These are phyloP conservation scores for Sarocladium kiliense DNA, from an alignment of 2,329 filamentous ascomycete genomes.

Conservation along the genomic window DNA sequence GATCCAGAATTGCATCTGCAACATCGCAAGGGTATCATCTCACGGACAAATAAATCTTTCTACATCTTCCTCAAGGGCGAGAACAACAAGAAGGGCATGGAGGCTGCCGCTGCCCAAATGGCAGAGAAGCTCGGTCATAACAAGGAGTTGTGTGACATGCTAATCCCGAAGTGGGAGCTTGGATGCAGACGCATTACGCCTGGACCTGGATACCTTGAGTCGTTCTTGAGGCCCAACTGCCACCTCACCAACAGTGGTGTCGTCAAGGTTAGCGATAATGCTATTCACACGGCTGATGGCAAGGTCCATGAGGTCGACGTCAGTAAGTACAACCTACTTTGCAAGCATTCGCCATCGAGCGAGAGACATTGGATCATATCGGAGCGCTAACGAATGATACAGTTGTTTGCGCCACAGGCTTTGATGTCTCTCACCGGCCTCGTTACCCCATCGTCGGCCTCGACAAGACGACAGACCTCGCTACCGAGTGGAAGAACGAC, in stretches of 20 bases:
- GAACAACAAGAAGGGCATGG: conserved; percentile 2
- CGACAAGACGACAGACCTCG: conserved; percentile 10
- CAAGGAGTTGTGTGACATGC: conserved; percentile 1
- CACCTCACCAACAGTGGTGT: conserved; percentile 16
- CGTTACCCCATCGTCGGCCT: conserved; percentile 17
- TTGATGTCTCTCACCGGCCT: conserved; percentile 19
- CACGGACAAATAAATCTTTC: conserved; percentile 24
- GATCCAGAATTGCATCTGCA: conserved; percentile 46
- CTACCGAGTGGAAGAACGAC: conserved; percentile 15
- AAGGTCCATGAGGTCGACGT: conserved; percentile 18
- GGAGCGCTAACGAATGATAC: conserved; percentile 16
- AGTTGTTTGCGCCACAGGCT: conserved; percentile 29
- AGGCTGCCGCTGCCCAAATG: conserved; percentile 2
- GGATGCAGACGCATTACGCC: conserved; percentile 18
- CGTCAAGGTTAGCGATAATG: conserved; percentile 20
- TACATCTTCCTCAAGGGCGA: conserved; percentile 20
- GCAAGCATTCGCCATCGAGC: too few relatives aligned
- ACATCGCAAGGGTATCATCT: conserved; percentile 34
- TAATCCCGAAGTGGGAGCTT: conserved; percentile 8
- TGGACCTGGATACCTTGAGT: conserved; percentile 23
- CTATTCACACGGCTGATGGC: conserved; percentile 21
- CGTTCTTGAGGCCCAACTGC: conserved; percentile 19
- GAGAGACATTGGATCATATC: too few relatives aligned
- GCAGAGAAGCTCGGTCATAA: not conserved
- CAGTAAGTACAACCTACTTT: not conserved